phyloP scores from a whole-genome alignment of 805 yeast genomes.

The Candida gorgasii region DNA sequence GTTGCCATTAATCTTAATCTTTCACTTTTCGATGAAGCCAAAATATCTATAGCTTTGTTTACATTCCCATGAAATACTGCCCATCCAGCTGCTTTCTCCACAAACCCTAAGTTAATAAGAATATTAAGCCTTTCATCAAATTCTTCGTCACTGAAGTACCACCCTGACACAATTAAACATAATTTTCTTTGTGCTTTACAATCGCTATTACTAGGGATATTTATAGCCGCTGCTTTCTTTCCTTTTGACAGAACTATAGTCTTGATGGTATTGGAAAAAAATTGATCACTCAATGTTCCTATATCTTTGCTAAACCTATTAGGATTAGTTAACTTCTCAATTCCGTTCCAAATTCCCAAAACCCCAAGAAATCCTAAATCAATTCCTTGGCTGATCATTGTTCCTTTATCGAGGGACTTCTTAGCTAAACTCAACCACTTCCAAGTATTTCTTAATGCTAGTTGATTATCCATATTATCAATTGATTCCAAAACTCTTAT shows the following conservation, averaged over 20 bases:
- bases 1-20: constrained; percentile 79
- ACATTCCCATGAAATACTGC: constrained; percentile 94
- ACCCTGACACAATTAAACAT: constrained; percentile 84
- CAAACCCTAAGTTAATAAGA: constrained; percentile 57
- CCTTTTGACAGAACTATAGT: constrained; percentile 52
- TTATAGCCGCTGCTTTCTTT: constrained; percentile 46
- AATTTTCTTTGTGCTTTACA: constrained; percentile 68
- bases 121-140: constrained; percentile 65
- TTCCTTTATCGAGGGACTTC: constrained; percentile 60
- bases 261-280: constrained; percentile 53
- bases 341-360: constrained; percentile 84
- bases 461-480: constrained; percentile 52
- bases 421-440: constrained; percentile 82
- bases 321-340: constrained; percentile 47
- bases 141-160: constrained; percentile 79
- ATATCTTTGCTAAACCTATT: constrained; percentile 40
- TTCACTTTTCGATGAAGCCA: constrained; percentile 72
- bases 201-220: constrained; percentile 46
- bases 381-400: constrained; percentile 66
- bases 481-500: constrained; percentile 57
- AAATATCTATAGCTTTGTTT: constrained; percentile 72
- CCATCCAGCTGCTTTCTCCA: constrained; percentile 96
- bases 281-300: constrained; percentile 31
- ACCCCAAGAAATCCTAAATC: constrained; percentile 91
- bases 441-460: constrained; percentile 74